Percentiles rank a stretch among this genome's conserved stretches.
These are phyloP conservation scores for Kwoniella europaea DNA, from an alignment of 768 basidiomycete genomes.

Conservation along the genomic window DNA sequence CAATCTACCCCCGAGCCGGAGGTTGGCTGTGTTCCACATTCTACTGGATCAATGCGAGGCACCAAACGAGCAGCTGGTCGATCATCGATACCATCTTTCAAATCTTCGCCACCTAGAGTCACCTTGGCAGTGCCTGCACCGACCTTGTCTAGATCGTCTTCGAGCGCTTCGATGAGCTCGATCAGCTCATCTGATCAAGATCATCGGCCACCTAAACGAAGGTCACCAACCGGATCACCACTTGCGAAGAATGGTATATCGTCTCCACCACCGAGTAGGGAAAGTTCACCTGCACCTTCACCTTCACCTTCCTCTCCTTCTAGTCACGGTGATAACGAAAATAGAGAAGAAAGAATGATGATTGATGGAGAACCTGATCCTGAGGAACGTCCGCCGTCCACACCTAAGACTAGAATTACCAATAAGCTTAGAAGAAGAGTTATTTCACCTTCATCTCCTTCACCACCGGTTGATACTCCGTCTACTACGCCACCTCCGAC, in stretches of 20 bases:
- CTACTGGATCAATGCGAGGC: constrained; percentile 30
- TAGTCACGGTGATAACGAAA: neutral
- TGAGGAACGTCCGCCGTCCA: neutral
- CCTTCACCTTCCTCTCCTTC: neutral
- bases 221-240: constrained; percentile 14
- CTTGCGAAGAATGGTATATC: constrained; percentile 25
- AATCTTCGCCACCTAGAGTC: constrained; percentile 20
- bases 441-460: constrained; percentile 14
- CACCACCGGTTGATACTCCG: constrained; percentile 9
- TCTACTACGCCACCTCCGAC: constrained; percentile 2
- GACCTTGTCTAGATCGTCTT: constrained; percentile 25
- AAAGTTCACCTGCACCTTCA: constrained; percentile 16
- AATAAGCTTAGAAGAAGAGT: constrained; percentile 16
- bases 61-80: constrained; percentile 39
- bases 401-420: constrained; percentile 5
- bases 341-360: neutral
- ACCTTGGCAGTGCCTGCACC: constrained; percentile 12
- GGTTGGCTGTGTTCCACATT: neutral
- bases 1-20: constrained; percentile 1
- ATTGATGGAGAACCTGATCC: constrained; percentile 3
- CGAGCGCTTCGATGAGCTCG: constrained; percentile 27
- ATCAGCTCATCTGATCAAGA: constrained; percentile 30
- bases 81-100: constrained; percentile 15
- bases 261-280: constrained; percentile 46
- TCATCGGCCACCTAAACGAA: constrained; percentile 36